Evolutionary conservation across 2,329 filamentous ascomycete genomes (phyloP).

Genomic region (Cladosporium phlei): DNA sequence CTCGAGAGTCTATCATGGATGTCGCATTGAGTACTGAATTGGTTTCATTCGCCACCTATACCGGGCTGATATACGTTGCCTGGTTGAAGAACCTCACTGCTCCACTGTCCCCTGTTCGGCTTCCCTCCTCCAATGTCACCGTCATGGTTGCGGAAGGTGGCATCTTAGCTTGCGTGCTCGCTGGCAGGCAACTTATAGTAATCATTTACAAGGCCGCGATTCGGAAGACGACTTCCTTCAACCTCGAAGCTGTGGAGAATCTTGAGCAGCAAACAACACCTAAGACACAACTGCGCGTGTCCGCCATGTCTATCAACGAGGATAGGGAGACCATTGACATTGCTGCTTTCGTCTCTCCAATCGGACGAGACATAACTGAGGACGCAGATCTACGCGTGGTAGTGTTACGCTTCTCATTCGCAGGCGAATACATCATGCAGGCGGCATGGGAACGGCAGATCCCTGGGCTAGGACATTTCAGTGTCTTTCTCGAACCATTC

Average conservation of each 20-base stretch:
- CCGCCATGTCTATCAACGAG: no score
- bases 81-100: background rate
- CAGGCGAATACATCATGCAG: background rate
- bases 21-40: constrained; percentile 14
- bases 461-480: no score
- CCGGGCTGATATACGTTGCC: constrained; percentile 16
- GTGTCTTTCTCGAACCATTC: background rate
- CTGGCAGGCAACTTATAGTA: background rate
- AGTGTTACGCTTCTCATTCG: background rate
- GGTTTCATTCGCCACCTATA: constrained; percentile 15
- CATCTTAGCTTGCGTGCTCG: background rate
- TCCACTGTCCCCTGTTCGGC: background rate
- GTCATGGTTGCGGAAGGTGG: background rate
- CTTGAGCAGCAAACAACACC: no score
- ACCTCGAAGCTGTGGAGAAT: background rate
- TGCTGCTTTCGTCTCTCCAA: no score
- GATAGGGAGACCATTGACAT: no score
- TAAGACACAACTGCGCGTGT: no score
- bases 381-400: background rate
- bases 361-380: no score
- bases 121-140: background rate
- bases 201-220: background rate
- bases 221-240: background rate
- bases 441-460: background rate
- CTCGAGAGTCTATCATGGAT: constrained; percentile 16